Evolutionary conservation across 805 yeast genomes (phyloP), one percentile per base, ranked within the genome.

Genomic region (Yarrowia yakushimensis): DNA sequence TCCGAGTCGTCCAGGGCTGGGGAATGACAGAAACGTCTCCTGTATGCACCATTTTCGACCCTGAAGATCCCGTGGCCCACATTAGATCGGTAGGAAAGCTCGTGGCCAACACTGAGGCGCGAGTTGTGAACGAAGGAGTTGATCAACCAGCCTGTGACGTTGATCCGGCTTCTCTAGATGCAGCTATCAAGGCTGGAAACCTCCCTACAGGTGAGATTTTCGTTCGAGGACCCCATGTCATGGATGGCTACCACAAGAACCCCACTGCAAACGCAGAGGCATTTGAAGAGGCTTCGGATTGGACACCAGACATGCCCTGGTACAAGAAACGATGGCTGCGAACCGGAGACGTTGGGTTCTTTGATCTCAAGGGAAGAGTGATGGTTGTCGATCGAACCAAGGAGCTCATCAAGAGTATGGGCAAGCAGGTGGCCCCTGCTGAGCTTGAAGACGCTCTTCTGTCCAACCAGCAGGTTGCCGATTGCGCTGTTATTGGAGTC

Each of bases 371-470:
- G 1, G 85, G 87, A 3, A 74, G 80, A 63, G 70, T 84, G 37
- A 75, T 71, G 65, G 83, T 85, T 63, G 77, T 69, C 27, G 76
- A 76, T 5, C 69, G 76, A 23, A 67, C 72, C 45, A 72, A 73
- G 76, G 76, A 72, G 52, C 72, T 72, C 36, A 73, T 72, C 65
- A 72, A 72, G 55, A 69, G 73, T 17, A 76, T 75, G 18, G 76
- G 76, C 66, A 97, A 92, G 76, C 86, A 97, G 78, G 83, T 92
- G 66, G 92, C 97, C 11, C 93, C 97, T 33, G 93, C 97, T 13
- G 97, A 92, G 78, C 88, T 92, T 66, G 97, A 92, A 76, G 86
- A 93, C 34, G 87, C 93, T 20, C 78, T 90, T 68, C 79, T 85
- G 63, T 87, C 84, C 67, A 89, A 89, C 75, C 81, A 81, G n/a